phyloP scores from a whole-genome alignment of 108 stramenopile species.

The Skeletonema potamos region DNA sequence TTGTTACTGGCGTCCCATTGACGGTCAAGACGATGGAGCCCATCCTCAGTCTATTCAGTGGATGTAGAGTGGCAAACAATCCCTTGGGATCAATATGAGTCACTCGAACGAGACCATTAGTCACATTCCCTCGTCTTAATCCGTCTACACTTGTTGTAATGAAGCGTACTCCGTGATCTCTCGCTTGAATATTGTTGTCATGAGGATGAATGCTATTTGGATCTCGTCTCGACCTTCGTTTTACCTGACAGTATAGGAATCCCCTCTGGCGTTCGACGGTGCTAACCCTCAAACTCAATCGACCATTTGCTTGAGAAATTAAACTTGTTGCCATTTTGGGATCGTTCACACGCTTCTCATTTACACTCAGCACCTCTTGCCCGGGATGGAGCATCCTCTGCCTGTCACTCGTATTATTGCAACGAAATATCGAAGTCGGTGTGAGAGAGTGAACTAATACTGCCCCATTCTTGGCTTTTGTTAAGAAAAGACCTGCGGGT shows the following conservation, averaged over 20 bases:
- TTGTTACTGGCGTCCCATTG: slow-evolving; percentile 29
- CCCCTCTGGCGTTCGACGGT: slow-evolving; percentile 17
- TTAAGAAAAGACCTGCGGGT: slow-evolving; percentile 27
- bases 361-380: slow-evolving; percentile 39
- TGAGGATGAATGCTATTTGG: background rate
- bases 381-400: background rate
- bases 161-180: slow-evolving; percentile 27
- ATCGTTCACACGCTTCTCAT: slow-evolving; percentile 41
- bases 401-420: background rate
- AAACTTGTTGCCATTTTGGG: slow-evolving; percentile 39
- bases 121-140: slow-evolving; percentile 10
- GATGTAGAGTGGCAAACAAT: slow-evolving; percentile 25
- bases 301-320: slow-evolving; percentile 21
- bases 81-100: slow-evolving; percentile 24
- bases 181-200: background rate
- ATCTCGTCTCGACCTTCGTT: slow-evolving; percentile 9
- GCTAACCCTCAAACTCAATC: slow-evolving; percentile 21
- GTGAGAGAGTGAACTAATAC: slow-evolving; percentile 26
- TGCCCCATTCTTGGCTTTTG: slow-evolving; percentile 37
- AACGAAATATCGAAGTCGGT: slow-evolving; percentile 22
- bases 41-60: slow-evolving; percentile 30
- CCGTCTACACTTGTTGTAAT: slow-evolving; percentile 30
- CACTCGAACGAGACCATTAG: slow-evolving; percentile 29
- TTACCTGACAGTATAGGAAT: slow-evolving; percentile 38
- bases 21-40: slow-evolving; percentile 28